Evolutionary conservation across 179 eudicot species (phyloP).

Genomic region (Pouteria campechiana): DNA sequence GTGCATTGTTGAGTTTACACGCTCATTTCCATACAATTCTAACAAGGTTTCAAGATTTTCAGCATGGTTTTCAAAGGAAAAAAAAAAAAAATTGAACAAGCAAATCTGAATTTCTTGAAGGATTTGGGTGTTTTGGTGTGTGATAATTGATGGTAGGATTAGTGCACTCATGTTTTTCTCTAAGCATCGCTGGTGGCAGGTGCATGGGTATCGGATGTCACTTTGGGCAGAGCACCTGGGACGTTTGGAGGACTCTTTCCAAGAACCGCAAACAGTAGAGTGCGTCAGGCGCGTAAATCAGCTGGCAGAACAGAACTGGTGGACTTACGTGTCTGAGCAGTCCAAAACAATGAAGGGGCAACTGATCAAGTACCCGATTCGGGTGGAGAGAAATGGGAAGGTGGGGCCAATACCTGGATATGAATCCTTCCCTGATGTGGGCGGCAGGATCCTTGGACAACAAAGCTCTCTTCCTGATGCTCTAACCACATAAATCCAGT

Average conservation of each 20-base stretch:
- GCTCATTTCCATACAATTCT: neutral
- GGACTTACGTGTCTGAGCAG: conserved; percentile 27
- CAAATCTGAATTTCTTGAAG: neutral
- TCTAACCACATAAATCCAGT: conserved; percentile 42
- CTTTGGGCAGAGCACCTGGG: conserved; percentile 69
- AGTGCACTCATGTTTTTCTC: neutral
- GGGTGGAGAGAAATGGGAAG: conserved; percentile 32
- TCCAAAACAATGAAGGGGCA: conserved; percentile 38
- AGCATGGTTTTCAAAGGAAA: too few species aligned
- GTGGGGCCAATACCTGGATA: conserved; percentile 26
- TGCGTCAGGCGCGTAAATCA: conserved; percentile 38
- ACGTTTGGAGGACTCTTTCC: conserved; percentile 22
- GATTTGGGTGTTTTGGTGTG: neutral
- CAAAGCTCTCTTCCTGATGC: conserved; percentile 53
- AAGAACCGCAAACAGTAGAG: conserved; percentile 25
- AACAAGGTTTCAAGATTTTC: neutral
- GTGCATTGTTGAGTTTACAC: neutral
- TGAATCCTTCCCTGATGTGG: conserved; percentile 58
- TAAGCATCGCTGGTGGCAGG: conserved; percentile 13
- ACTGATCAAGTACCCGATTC: conserved; percentile 44
- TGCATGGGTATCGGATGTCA: conserved; percentile 65
- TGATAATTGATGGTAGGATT: too few species aligned
- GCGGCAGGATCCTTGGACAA: conserved; percentile 60
- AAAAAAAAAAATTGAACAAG: neutral
- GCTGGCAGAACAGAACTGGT: conserved; percentile 50